These are phyloP conservation scores for Ulmus americana DNA, from an alignment of 331 rosid species.

Conservation along the genomic window DNA sequence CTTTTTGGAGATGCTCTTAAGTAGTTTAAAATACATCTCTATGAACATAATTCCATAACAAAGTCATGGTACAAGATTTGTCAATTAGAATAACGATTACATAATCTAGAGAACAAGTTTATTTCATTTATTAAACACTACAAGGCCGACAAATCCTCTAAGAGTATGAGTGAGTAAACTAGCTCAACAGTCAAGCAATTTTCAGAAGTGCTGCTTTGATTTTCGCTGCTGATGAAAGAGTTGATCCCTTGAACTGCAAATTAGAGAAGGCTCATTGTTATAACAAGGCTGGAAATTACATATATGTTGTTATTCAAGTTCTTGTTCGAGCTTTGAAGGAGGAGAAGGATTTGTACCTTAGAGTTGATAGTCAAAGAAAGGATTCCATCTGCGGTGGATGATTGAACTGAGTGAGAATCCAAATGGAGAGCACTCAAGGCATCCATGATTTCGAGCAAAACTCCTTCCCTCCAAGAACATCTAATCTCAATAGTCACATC, in stretches of 20 bases:
- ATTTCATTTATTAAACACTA: slow-evolving; percentile 20
- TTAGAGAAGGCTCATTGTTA: not conserved
- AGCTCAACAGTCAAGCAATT: slow-evolving; percentile 35
- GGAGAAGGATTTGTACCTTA: slow-evolving; percentile 36
- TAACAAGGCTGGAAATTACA: no score
- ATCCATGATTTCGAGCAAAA: slow-evolving; percentile 66
- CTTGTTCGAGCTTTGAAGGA: not conserved
- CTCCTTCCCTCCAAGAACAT: slow-evolving; percentile 55
- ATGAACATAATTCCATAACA: not conserved
- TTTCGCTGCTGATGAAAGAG: slow-evolving; percentile 34
- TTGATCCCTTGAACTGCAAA: slow-evolving; percentile 53
- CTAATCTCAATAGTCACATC: slow-evolving; percentile 49
- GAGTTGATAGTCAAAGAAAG: slow-evolving; percentile 55
- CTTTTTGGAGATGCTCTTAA: no score
- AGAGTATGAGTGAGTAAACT: slow-evolving; percentile 7
- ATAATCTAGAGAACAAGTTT: not conserved
- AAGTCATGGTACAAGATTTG: not conserved
- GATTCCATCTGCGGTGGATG: slow-evolving; percentile 53
- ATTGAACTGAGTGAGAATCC: slow-evolving; percentile 67
- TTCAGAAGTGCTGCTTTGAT: slow-evolving; percentile 60
- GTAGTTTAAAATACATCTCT: not conserved
- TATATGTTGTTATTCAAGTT: no score
- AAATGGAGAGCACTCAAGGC: slow-evolving; percentile 44
- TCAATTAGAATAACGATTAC: not conserved
- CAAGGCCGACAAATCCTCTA: slow-evolving; percentile 21